Evolutionary conservation across 1,284 basidiomycete genomes (phyloP).

Genomic region (Apiotrichum laibachii): DNA sequence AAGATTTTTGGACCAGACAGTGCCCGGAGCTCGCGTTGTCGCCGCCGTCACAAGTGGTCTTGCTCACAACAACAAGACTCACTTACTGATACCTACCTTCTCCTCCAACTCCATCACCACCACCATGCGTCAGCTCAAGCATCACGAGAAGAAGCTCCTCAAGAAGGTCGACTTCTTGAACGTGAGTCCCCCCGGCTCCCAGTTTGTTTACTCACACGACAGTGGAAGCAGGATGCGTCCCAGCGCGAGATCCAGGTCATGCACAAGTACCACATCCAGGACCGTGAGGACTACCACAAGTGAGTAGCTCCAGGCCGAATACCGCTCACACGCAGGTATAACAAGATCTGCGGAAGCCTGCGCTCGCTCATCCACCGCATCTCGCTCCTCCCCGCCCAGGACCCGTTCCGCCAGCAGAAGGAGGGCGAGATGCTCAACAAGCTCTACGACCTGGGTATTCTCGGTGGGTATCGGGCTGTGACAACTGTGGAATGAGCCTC

Average conservation of each 20-base stretch:
- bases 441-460: conserved; percentile 94
- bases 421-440: conserved; percentile 87
- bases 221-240: conserved; percentile 97
- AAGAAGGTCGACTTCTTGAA: conserved; percentile 93
- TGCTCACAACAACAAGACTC: background rate
- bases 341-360: conserved; percentile 87
- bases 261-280: conserved; percentile 91
- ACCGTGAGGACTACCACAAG: conserved; percentile 95
- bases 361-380: conserved; percentile 82
- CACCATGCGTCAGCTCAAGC: conserved; percentile 79
- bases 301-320: no score
- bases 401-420: conserved; percentile 82
- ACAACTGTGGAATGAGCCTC: no score
- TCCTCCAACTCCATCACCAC: background rate
- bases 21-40: no score
- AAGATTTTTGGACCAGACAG: no score
- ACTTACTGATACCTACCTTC: background rate
- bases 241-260: conserved; percentile 91
- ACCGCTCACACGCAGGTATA: conserved; percentile 67
- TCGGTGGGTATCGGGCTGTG: conserved; percentile 55
- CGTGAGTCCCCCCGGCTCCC: conserved; percentile 55
- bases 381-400: conserved; percentile 81
- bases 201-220: conserved; percentile 1
- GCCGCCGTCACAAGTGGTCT: no score
- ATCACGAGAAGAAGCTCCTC: conserved; percentile 89